Base-by-base conservation (phyloP, 2,329 filamentous ascomycete genomes). In the Cercospora citrullina region DNA sequence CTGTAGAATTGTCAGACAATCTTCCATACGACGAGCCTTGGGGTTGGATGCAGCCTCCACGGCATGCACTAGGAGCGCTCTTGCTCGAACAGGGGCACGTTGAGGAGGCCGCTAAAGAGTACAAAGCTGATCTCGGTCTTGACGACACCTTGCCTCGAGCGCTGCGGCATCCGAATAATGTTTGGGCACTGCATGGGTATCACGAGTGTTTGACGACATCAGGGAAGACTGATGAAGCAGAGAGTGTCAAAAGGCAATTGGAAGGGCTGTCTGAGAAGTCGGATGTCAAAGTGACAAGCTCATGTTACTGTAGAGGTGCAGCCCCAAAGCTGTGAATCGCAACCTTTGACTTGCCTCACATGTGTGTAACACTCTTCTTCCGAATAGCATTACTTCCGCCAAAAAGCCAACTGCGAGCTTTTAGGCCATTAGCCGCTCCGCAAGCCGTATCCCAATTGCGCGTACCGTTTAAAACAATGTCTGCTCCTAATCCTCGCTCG, bases 31-130 rank as follows among this genome's bases (percentile, higher is more conserved):
- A 89, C 68, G 90, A 93, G 75, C 90, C 90, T 0, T 92, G 90
- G 89, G 89, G 88, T 0, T 92, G 90, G 90, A 92, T 92, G 90
- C 89, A 91, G 73, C 90, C 90, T 0, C 85, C 87, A 0, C 83
- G 89, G 1, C 90, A 92, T 76, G 90, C 90, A 0, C 87, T 88
- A 42, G 90, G 87, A 0, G 90, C 90, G 0, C 80, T 93, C 3
- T 75, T 91, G 21, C 81, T 91, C 1, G 90, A 92, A 74, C 89
- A 90, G 73, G 86, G 85, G 0, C 60, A 30, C 9, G 69, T 80
- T 5, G 75, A 79, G 63, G 78, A 81, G 62, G 81, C 81, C 5
- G 73, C 75, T 14, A 71, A 73, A 8, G 77, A 77, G 10, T 81
- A 81, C 55, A 76, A 72, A 16, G 80, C 77, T 6, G 81, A 82